Conservation (phyloP, 2,329 filamentous ascomycete genomes). For the Nigrograna mackinnonii region DNA sequence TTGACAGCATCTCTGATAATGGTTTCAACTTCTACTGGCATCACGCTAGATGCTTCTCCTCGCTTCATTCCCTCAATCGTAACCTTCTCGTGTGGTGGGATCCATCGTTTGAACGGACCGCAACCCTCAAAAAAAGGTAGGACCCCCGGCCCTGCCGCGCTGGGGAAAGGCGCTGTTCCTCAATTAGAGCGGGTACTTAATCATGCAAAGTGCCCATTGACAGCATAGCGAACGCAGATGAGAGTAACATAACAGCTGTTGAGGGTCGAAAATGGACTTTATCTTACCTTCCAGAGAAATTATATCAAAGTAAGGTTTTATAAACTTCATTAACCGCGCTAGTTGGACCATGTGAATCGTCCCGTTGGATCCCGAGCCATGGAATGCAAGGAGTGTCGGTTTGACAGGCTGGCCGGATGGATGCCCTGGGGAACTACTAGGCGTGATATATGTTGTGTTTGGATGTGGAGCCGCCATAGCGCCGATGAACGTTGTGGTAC, state of each 20-base stretch:
- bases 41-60: constrained; percentile 5
- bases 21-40: constrained; percentile 23
- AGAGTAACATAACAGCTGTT: neutral
- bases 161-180: constrained; percentile 35
- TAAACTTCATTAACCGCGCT: constrained; percentile 26
- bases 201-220: neutral
- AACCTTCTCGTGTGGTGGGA: constrained; percentile 21
- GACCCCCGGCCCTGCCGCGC: constrained; percentile 36
- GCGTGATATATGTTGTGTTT: constrained; percentile 4
- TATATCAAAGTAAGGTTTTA: constrained; percentile 28
- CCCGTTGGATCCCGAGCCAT: constrained; percentile 38
- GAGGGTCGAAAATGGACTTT: no score
- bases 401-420: constrained; percentile 14
- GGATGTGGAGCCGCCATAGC: constrained; percentile 1
- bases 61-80: constrained; percentile 17
- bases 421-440: constrained; percentile 1
- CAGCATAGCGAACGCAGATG: neutral
- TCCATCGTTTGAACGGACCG: constrained; percentile 39
- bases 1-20: constrained; percentile 20
- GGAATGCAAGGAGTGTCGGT: constrained; percentile 38
- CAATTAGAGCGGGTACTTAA: neutral
- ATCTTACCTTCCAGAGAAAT: constrained; percentile 26
- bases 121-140: constrained; percentile 43
- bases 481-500: no score
- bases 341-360: constrained; percentile 37